These are phyloP conservation scores for Aspergillaceae sp. DNA, from an alignment of 2,329 filamentous ascomycete genomes.

Conservation along the genomic window DNA sequence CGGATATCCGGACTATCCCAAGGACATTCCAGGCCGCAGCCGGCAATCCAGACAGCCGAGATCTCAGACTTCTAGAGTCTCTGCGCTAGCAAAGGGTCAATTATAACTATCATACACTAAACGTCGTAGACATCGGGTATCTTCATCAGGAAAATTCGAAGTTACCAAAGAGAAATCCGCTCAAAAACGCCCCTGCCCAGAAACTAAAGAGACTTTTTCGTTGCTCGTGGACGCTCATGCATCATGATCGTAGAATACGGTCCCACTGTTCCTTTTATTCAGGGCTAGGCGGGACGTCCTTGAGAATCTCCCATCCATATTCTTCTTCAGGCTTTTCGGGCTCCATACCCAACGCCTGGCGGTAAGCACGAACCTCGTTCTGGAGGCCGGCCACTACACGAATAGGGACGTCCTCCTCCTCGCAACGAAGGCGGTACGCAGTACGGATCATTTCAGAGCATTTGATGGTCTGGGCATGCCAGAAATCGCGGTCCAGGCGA, in stretches of 20 bases:
- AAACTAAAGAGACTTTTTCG: slow-evolving; percentile 7
- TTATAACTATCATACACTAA: slow-evolving; percentile 9
- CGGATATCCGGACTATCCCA: slow-evolving; percentile 1
- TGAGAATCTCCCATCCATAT: slow-evolving; percentile 42
- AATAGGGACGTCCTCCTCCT: slow-evolving; percentile 39
- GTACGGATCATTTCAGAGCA: slow-evolving; percentile 43
- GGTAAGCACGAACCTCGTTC: slow-evolving; percentile 41
- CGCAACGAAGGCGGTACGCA: slow-evolving; percentile 39
- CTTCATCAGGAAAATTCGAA: slow-evolving; percentile 13
- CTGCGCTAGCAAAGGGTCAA: background rate
- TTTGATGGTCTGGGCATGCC: slow-evolving; percentile 41
- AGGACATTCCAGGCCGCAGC: slow-evolving; percentile 2
- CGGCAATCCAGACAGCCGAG: slow-evolving; percentile 2
- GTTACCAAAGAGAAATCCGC: slow-evolving; percentile 7
- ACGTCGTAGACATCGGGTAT: slow-evolving; percentile 17
- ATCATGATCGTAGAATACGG: background rate
- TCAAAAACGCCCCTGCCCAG: slow-evolving; percentile 15
- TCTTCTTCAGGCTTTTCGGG: slow-evolving; percentile 41
- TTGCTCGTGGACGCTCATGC: slow-evolving; percentile 10
- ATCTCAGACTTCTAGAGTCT: background rate
- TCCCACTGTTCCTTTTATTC: slow-evolving; percentile 15
- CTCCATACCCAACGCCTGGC: slow-evolving; percentile 41
- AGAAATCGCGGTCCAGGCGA: slow-evolving; percentile 42
- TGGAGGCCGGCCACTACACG: slow-evolving; percentile 40
- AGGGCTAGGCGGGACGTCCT: slow-evolving; percentile 30